Conservation (phyloP, 805 yeast genomes). For the Sugiyamaella mastotermitis region DNA sequence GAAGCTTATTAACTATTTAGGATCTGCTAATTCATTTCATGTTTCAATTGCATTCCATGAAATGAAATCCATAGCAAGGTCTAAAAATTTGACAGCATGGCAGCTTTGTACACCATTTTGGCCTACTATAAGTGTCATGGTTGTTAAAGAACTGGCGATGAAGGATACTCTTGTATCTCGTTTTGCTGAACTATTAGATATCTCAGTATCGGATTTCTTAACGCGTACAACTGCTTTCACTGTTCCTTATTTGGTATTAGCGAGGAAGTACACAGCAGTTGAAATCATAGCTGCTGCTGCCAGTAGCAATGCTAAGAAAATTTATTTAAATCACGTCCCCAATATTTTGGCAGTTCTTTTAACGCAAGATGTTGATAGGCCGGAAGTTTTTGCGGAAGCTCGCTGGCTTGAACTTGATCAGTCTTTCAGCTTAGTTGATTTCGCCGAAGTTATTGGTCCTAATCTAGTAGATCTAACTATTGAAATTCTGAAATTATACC, state of each 20-base stretch:
- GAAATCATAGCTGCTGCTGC: slow-evolving; percentile 52
- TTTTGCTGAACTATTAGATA: slow-evolving; percentile 60
- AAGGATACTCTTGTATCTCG: slow-evolving; percentile 50
- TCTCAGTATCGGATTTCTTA: slow-evolving; percentile 56
- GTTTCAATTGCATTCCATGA: slow-evolving; percentile 64
- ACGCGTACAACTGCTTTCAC: slow-evolving; percentile 66
- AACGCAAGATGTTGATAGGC: slow-evolving; percentile 43
- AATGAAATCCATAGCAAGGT: slow-evolving; percentile 50
- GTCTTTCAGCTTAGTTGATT: slow-evolving; percentile 33
- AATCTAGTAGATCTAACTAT: slow-evolving; percentile 21
- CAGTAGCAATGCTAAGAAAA: slow-evolving; percentile 37
- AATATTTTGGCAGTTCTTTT: slow-evolving; percentile 54
- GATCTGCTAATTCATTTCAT: slow-evolving; percentile 58
- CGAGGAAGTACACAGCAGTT: slow-evolving; percentile 57
- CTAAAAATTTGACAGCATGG: slow-evolving; percentile 62
- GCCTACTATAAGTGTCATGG: slow-evolving; percentile 59
- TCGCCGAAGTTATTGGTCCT: slow-evolving; percentile 26
- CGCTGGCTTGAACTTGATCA: slow-evolving; percentile 51
- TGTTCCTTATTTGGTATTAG: slow-evolving; percentile 59
- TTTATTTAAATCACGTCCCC: slow-evolving; percentile 45
- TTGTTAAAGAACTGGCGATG: slow-evolving; percentile 47
- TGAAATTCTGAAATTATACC: slow-evolving; percentile 36
- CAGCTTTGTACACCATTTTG: slow-evolving; percentile 74
- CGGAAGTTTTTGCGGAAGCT: slow-evolving; percentile 44
- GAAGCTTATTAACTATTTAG: slow-evolving; percentile 59